Evolutionary conservation across 805 yeast species (phyloP).

Genomic region (Allodekkera sacchari): DNA sequence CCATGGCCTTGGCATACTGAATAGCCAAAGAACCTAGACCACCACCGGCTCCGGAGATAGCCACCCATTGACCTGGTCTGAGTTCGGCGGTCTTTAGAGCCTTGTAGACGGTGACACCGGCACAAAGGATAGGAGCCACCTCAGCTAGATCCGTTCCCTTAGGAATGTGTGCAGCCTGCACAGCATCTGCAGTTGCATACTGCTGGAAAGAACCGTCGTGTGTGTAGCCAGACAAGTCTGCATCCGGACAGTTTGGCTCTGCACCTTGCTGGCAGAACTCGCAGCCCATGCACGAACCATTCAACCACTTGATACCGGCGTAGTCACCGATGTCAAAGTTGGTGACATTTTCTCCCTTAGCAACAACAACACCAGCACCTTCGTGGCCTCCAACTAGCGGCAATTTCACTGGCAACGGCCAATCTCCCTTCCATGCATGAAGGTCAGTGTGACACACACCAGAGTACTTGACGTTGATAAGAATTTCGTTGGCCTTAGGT

Average conservation of each 20-base stretch:
- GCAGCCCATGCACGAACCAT: slow-evolving; percentile 68
- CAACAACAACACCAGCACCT: slow-evolving; percentile 84
- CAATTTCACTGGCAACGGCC: slow-evolving; percentile 70
- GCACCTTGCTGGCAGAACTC: slow-evolving; percentile 61
- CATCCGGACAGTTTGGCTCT: slow-evolving; percentile 66
- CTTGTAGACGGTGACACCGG: slow-evolving; percentile 88
- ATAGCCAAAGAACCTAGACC: slow-evolving; percentile 73
- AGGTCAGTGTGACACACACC: slow-evolving; percentile 94
- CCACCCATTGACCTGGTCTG: slow-evolving; percentile 74
- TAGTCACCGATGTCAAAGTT: slow-evolving; percentile 72
- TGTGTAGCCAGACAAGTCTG: slow-evolving; percentile 77
- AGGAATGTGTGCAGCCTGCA: slow-evolving; percentile 78
- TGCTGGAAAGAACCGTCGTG: slow-evolving; percentile 90
- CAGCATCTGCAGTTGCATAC: slow-evolving; percentile 82
- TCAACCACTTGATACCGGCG: slow-evolving; percentile 82
- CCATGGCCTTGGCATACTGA: slow-evolving; percentile 75
- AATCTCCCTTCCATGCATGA: slow-evolving; percentile 92
- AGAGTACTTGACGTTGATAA: slow-evolving; percentile 75
- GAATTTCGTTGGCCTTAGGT: slow-evolving; percentile 70
- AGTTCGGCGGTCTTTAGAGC: slow-evolving; percentile 75
- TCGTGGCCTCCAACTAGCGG: slow-evolving; percentile 87
- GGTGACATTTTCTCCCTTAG: slow-evolving; percentile 57
- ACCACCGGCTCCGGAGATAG: slow-evolving; percentile 75
- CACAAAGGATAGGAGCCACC: slow-evolving; percentile 79
- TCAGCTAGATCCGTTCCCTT: slow-evolving; percentile 65